These are phyloP conservation scores for Aspergillus coremiiformis DNA, from an alignment of 495 filamentous ascomycete species.

Conservation along the genomic window DNA sequence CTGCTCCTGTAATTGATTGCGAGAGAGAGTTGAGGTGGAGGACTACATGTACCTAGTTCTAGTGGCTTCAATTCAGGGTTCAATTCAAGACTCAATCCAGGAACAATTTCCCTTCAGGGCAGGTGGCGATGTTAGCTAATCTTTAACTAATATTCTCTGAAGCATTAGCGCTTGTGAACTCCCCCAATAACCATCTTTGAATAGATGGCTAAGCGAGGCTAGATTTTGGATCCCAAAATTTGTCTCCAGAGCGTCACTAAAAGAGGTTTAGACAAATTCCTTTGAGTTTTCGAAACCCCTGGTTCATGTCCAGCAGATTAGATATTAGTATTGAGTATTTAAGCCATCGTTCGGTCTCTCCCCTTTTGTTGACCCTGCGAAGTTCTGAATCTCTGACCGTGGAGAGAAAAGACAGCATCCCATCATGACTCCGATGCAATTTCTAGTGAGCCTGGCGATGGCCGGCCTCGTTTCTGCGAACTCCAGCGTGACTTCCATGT, in stretches of 20 bases:
- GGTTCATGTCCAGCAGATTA: too few relatives aligned
- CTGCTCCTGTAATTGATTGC: not conserved
- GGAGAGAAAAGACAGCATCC: not conserved
- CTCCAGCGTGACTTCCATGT: constrained; percentile 25
- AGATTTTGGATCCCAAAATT: not conserved
- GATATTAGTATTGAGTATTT: too few relatives aligned
- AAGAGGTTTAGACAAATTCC: not conserved
- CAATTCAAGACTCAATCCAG: too few relatives aligned
- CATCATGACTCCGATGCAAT: constrained; percentile 1
- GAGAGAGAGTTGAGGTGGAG: too few relatives aligned
- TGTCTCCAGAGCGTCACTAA: not conserved
- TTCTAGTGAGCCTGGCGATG: constrained; percentile 11
- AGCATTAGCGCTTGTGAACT: not conserved
- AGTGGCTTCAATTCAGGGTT: too few relatives aligned
- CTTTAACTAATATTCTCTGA: not conserved
- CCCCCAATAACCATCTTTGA: too few relatives aligned
- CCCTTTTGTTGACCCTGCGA: not conserved
- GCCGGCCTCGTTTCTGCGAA: constrained; percentile 26
- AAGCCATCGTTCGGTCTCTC: too few relatives aligned
- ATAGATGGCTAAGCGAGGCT: not conserved
- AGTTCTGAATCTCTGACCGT: not conserved
- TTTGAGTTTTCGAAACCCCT: too few relatives aligned
- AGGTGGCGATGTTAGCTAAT: too few relatives aligned
- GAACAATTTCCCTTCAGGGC: too few relatives aligned
- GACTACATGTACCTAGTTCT: too few relatives aligned